Evolutionary conservation across 257 asterid species (phyloP).

Genomic region (Jasminum sambac): DNA sequence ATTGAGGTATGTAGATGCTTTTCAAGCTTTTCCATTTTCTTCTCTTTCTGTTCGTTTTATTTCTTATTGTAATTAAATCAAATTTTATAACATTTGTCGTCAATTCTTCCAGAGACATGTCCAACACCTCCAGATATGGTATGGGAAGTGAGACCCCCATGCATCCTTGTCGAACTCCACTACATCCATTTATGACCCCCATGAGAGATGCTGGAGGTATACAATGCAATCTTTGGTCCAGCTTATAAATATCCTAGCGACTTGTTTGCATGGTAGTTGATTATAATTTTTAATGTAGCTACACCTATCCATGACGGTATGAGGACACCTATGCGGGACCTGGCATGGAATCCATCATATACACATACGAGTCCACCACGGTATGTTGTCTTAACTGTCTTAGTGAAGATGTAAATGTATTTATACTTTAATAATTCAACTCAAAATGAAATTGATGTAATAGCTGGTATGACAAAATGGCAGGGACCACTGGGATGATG

Average conservation of each 20-base stretch:
- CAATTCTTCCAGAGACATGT: conserved; percentile 56
- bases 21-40: background rate
- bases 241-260: background rate
- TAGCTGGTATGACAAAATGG: conserved; percentile 24
- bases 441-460: conserved; percentile 5
- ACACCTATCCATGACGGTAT: conserved; percentile 93
- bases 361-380: conserved; percentile 93
- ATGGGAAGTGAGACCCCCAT: conserved; percentile 94
- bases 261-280: conserved; percentile 8
- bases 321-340: conserved; percentile 98
- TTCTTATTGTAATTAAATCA: too few relatives aligned
- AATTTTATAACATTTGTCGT: conserved; percentile 27
- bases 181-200: conserved; percentile 93
- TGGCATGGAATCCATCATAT: conserved; percentile 97
- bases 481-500: conserved; percentile 98
- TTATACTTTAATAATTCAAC: conserved; percentile 20
- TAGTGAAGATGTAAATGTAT: conserved; percentile 12
- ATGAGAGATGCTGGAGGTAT: conserved; percentile 93
- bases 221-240: conserved; percentile 12
- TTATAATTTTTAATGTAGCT: conserved; percentile 43
- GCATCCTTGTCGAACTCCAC: conserved; percentile 96
- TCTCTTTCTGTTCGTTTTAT: too few relatives aligned
- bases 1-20: conserved; percentile 45
- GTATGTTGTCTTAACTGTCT: conserved; percentile 44
- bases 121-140: conserved; percentile 81